Percentiles rank a stretch among this genome's conserved stretches.
These are phyloP conservation scores for Paecilomyces variotii DNA, from an alignment of 2,329 filamentous ascomycete genomes.

Conservation along the genomic window DNA sequence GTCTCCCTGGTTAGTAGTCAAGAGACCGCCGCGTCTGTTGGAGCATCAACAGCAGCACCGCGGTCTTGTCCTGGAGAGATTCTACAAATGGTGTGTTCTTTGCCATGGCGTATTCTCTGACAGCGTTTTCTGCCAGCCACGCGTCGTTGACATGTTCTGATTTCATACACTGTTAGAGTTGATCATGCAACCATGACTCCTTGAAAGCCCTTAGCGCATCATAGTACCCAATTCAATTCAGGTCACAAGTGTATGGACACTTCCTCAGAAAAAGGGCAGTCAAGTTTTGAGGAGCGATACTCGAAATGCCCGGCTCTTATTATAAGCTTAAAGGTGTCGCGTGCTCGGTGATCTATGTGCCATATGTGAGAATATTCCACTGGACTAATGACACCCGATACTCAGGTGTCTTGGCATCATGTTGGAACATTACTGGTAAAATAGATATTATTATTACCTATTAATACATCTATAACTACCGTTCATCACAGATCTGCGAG, in stretches of 20 bases:
- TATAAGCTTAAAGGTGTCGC: background rate
- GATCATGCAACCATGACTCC: background rate
- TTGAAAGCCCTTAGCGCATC: background rate
- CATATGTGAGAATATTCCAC: background rate
- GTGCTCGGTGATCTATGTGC: background rate
- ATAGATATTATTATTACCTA: background rate
- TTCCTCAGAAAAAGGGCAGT: background rate
- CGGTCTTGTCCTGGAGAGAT: background rate
- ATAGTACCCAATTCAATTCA: background rate
- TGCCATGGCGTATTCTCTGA: background rate
- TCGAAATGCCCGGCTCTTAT: background rate
- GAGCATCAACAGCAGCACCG: background rate
- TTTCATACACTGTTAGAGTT: background rate
- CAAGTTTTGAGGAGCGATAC: background rate
- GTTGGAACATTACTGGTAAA: background rate
- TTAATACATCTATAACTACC: too few species aligned
- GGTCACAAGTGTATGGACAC: background rate
- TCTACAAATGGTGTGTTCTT: background rate
- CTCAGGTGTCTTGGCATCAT: background rate
- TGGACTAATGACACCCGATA: background rate
- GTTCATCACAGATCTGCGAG: too few species aligned
- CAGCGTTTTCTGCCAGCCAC: background rate
- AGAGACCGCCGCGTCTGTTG: background rate
- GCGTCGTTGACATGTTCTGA: background rate
- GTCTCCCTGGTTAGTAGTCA: background rate